Evolutionary conservation across 164 flowering plant species (phyloP).

Genomic region (Magnolia sinica): DNA sequence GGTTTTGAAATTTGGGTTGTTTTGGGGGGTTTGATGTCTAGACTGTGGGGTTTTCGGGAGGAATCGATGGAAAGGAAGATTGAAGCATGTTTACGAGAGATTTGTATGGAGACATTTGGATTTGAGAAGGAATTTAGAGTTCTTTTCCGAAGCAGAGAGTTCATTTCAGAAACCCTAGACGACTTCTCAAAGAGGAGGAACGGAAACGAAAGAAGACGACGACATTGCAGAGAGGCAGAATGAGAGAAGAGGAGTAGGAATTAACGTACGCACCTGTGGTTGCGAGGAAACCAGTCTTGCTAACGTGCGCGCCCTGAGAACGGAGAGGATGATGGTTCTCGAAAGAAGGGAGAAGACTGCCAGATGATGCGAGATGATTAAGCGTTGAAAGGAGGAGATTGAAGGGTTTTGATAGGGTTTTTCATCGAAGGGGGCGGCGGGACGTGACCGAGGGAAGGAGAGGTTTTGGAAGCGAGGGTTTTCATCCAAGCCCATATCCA

Average conservation of each 20-base stretch:
- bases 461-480: too few species aligned
- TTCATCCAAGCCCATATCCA: too few species aligned
- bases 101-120: not conserved
- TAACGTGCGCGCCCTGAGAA: too few species aligned
- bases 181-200: not conserved
- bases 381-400: too few species aligned
- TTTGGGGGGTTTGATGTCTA: not conserved
- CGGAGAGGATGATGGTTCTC: too few species aligned
- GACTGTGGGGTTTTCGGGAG: not conserved
- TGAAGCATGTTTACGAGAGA: conserved; percentile 7
- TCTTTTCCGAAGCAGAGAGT: conserved; percentile 12
- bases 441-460: too few species aligned
- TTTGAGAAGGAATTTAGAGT: not conserved
- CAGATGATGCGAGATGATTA: too few species aligned
- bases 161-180: conserved; percentile 16
- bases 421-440: too few species aligned
- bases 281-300: not conserved
- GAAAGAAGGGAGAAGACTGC: too few species aligned
- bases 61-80: not conserved
- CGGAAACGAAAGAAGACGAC: not conserved
- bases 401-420: too few species aligned
- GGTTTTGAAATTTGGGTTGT: conserved; percentile 2
- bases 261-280: not conserved
- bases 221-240: not conserved
- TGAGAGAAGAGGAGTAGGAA: not conserved